Conservation (phyloP, 768 basidiomycete genomes). For the Coprinopsis cinerea region DNA sequence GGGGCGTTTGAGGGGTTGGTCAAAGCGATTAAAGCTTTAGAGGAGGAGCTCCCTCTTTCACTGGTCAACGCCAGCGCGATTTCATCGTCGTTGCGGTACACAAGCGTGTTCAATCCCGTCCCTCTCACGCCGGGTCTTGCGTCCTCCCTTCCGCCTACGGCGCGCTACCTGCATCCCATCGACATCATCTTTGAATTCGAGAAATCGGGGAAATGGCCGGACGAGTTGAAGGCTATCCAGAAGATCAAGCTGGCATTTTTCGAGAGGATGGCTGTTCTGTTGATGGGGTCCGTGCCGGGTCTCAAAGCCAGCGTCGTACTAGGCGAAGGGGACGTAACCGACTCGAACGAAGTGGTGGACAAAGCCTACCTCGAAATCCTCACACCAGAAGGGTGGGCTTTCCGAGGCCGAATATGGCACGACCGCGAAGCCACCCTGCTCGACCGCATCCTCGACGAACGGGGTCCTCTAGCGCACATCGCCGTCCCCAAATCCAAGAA, state of each 20-base stretch:
- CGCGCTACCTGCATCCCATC: slow-evolving; percentile 64
- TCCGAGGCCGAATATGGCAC: slow-evolving; percentile 78
- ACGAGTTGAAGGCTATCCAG: slow-evolving; percentile 87
- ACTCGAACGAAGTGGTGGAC: slow-evolving; percentile 56
- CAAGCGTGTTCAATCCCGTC: slow-evolving; percentile 75
- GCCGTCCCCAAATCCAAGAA: slow-evolving; percentile 25
- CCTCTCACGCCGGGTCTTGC: slow-evolving; percentile 54
- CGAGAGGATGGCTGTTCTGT: slow-evolving; percentile 64
- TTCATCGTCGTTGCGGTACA: slow-evolving; percentile 75
- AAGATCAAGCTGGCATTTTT: slow-evolving; percentile 93
- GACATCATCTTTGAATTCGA: slow-evolving; percentile 85
- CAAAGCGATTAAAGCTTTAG: slow-evolving; percentile 65
- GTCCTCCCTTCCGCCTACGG: slow-evolving; percentile 47
- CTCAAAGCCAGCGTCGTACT: slow-evolving; percentile 55
- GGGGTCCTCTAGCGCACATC: slow-evolving; percentile 31
- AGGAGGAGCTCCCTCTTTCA: slow-evolving; percentile 69
- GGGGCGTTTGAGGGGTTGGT: slow-evolving; percentile 76
- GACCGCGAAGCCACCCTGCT: slow-evolving; percentile 79
- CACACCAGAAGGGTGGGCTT: slow-evolving; percentile 81
- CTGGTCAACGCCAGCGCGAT: slow-evolving; percentile 71
- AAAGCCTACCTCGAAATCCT: slow-evolving; percentile 69
- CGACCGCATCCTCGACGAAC: slow-evolving; percentile 52
- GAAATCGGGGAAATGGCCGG: slow-evolving; percentile 90
- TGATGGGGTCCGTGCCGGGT: slow-evolving; percentile 49
- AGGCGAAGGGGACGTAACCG: slow-evolving; percentile 35